phyloP scores from a whole-genome alignment of 2,329 filamentous ascomycete genomes.

The Colletotrichum australisinense region DNA sequence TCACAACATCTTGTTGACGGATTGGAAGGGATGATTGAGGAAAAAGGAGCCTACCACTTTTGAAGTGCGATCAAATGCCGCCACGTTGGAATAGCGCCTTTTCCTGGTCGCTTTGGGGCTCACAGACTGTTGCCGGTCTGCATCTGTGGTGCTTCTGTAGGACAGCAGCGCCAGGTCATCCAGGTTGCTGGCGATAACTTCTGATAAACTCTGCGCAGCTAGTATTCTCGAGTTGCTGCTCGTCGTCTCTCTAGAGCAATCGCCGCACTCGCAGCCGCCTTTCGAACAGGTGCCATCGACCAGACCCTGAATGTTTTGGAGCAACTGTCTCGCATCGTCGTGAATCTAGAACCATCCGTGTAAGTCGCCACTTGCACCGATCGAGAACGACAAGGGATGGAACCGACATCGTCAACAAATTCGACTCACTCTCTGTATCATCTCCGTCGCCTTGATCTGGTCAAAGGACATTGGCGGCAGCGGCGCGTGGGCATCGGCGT shows the following conservation, averaged over 20 bases:
- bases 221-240: background rate
- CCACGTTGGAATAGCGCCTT: background rate
- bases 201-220: background rate
- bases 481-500: background rate
- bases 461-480: background rate
- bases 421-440: background rate
- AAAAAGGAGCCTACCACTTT: background rate
- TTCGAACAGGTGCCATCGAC: background rate
- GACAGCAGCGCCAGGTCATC: background rate
- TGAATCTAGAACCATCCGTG: background rate
- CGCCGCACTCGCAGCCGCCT: background rate
- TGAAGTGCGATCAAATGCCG: background rate
- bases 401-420: background rate
- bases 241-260: background rate
- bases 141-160: background rate
- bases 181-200: background rate
- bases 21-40: background rate
- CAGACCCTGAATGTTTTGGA: background rate
- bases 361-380: background rate
- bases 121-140: background rate
- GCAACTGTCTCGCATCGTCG: background rate
- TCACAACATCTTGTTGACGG: background rate
- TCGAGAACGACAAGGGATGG: background rate
- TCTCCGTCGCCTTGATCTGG: background rate
- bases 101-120: background rate